These are phyloP conservation scores for Oidiodendron maius DNA, from an alignment of 495 filamentous ascomycete species.

Conservation along the genomic window DNA sequence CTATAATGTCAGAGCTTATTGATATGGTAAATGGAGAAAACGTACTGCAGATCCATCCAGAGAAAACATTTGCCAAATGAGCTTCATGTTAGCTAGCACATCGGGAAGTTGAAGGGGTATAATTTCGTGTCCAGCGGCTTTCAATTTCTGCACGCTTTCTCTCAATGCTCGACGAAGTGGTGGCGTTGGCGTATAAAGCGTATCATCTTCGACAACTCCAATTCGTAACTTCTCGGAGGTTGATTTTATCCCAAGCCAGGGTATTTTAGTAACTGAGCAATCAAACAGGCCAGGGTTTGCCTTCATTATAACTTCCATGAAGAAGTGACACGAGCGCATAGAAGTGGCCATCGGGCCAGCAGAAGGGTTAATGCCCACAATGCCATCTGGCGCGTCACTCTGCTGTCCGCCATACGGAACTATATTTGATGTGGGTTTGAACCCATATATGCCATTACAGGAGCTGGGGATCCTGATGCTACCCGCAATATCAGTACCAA, in stretches of 20 bases:
- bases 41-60: background rate
- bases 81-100: background rate
- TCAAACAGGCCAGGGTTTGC: slow-evolving; percentile 24
- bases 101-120: background rate
- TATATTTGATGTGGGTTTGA: slow-evolving; percentile 51
- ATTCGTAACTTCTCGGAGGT: slow-evolving; percentile 38
- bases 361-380: slow-evolving; percentile 27
- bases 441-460: slow-evolving; percentile 48
- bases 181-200: slow-evolving; percentile 10
- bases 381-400: background rate
- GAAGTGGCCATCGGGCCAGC: slow-evolving; percentile 36
- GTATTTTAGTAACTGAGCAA: background rate
- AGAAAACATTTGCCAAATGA: slow-evolving; percentile 1
- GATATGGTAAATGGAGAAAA: slow-evolving; percentile 1
- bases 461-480: slow-evolving; percentile 52
- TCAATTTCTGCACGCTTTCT: background rate
- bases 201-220: slow-evolving; percentile 7
- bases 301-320: slow-evolving; percentile 29
- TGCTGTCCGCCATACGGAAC: slow-evolving; percentile 36
- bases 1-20: background rate
- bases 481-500: slow-evolving; percentile 67
- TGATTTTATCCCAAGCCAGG: background rate
- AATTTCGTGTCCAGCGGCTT: background rate
- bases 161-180: slow-evolving; percentile 7
- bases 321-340: slow-evolving; percentile 29